Evolutionary conservation across 371 early-diverging fungal species (phyloP).

Genomic region (Mortierella sp.): DNA sequence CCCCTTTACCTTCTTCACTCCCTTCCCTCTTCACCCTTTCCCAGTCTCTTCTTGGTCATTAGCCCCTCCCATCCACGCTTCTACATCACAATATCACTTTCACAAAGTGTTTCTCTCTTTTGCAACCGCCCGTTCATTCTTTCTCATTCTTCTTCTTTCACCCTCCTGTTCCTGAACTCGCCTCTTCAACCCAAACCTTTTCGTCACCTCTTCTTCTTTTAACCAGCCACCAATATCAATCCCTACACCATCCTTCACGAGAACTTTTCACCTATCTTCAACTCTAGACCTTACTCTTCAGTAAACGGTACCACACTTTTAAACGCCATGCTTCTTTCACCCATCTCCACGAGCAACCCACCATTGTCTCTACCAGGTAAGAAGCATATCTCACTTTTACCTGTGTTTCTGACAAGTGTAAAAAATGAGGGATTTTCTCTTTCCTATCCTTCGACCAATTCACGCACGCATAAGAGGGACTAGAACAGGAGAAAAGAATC

Average conservation of each 20-base stretch:
- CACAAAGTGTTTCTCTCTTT: not conserved
- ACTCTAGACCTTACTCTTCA: not conserved
- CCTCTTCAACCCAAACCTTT: not conserved
- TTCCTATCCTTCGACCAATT: not conserved
- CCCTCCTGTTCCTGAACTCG: not conserved
- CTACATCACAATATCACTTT: not conserved
- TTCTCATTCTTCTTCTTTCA: not conserved
- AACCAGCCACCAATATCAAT: not conserved
- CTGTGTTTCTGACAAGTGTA: not conserved
- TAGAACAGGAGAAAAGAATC: no score
- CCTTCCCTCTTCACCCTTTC: not conserved
- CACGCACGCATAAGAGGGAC: no score
- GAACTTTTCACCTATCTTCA: not conserved
- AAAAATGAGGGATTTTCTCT: not conserved
- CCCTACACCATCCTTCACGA: not conserved
- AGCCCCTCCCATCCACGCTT: not conserved
- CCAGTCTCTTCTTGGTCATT: not conserved
- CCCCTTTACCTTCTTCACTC: not conserved
- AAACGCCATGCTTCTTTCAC: constrained; percentile 33
- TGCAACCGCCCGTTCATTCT: not conserved
- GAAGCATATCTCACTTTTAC: not conserved
- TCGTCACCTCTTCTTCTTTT: not conserved
- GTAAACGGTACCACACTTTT: not conserved
- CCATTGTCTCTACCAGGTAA: constrained; percentile 31
- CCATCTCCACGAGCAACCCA: constrained; percentile 26